Percentiles rank a stretch among this genome's conserved stretches.
phyloP scores from a whole-genome alignment of 2,329 filamentous ascomycete genomes.

The Didymella exigua region DNA sequence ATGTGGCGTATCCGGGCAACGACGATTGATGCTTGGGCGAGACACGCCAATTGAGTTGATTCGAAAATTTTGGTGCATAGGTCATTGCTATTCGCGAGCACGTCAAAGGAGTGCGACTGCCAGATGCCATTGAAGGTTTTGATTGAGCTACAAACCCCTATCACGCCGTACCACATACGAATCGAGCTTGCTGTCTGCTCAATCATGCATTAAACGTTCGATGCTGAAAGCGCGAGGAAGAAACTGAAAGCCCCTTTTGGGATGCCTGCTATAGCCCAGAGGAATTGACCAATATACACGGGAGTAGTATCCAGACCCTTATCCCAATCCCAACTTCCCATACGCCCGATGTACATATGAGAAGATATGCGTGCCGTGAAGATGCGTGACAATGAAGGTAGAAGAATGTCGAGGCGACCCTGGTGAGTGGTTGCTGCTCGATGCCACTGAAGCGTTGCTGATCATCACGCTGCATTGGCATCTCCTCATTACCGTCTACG shows the following conservation, averaged over 20 bases:
- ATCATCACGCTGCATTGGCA: background rate
- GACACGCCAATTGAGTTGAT: background rate
- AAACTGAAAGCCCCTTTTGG: constrained; percentile 7
- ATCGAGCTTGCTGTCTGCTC: constrained; percentile 9
- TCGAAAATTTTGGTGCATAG: background rate
- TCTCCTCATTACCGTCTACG: constrained; percentile 37
- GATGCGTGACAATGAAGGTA: constrained; percentile 27
- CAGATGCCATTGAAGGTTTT: background rate
- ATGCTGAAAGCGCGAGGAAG: constrained; percentile 11
- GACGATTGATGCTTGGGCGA: background rate
- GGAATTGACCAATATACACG: constrained; percentile 27
- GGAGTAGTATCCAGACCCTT: constrained; percentile 34
- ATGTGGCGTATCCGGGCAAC: background rate
- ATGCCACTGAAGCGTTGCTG: background rate
- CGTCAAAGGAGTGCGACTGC: background rate
- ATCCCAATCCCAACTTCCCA: constrained; percentile 17
- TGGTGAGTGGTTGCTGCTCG: constrained; percentile 1
- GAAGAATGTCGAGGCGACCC: constrained; percentile 11
- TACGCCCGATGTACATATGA: constrained; percentile 24
- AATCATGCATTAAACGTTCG: constrained; percentile 17
- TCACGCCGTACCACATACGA: constrained; percentile 10
- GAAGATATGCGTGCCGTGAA: constrained; percentile 20
- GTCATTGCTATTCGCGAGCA: background rate
- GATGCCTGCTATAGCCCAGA: constrained; percentile 11
- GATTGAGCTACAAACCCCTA: constrained; percentile 20